A percentile compares a stretch with the other conserved stretches of the same genome.
Conservation (phyloP, 306 rosid genomes). For the Spatholobus suberectus region DNA sequence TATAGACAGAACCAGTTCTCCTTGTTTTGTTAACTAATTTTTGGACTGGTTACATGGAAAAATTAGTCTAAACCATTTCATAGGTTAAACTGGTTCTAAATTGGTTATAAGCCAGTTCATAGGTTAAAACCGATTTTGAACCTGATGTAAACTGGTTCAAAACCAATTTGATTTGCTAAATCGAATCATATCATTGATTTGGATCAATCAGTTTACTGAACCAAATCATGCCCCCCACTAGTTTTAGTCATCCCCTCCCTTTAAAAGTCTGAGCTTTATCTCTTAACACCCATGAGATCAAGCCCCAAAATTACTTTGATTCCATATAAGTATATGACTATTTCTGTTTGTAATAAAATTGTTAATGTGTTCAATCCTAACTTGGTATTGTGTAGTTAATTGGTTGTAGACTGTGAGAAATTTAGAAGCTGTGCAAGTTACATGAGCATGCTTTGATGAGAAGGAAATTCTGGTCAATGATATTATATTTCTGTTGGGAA, state of each 20-base stretch:
- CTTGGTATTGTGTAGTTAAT: background rate
- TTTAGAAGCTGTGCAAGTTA: background rate
- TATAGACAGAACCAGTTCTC: background rate
- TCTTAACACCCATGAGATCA: background rate
- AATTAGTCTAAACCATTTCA: background rate
- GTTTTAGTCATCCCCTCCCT: background rate
- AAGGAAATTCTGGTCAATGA: background rate
- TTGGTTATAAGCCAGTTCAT: background rate
- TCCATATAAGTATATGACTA: background rate
- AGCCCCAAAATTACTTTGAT: background rate
- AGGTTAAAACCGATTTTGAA: background rate
- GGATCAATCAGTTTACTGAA: background rate
- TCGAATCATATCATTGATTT: background rate
- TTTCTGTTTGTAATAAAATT: background rate
- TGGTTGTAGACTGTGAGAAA: constrained; percentile 20
- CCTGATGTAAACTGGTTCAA: background rate
- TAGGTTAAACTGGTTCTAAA: background rate
- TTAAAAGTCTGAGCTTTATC: background rate
- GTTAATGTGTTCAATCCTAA: background rate
- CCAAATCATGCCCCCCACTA: background rate
- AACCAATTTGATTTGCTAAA: background rate
- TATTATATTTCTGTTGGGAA: background rate
- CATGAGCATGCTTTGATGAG: constrained; percentile 19
- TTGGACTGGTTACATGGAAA: background rate
- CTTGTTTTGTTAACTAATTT: background rate